phyloP scores from a whole-genome alignment of 1,284 basidiomycete genomes.

The Limonomyces culmigenus region DNA sequence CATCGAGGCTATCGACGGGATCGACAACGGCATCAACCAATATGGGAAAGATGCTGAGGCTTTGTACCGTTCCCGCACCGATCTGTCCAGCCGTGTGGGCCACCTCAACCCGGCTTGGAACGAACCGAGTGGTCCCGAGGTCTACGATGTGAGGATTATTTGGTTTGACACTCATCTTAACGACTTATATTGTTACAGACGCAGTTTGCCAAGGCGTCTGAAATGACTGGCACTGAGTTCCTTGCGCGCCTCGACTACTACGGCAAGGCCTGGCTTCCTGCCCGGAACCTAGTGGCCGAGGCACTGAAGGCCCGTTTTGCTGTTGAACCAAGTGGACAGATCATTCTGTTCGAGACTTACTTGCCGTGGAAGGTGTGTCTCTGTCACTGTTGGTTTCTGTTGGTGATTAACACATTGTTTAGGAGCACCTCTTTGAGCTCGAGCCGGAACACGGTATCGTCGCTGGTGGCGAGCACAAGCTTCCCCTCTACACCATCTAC shows the following conservation, averaged over 20 bases:
- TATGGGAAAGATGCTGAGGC: slow-evolving; percentile 46
- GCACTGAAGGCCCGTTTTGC: slow-evolving; percentile 48
- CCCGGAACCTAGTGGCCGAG: slow-evolving; percentile 63
- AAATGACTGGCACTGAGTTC: slow-evolving; percentile 80
- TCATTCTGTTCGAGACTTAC: slow-evolving; percentile 72
- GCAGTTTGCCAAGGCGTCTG: slow-evolving; percentile 68
- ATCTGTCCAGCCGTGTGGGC: slow-evolving; percentile 68
- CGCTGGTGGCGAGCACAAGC: slow-evolving; percentile 17
- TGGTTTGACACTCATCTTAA: neutral
- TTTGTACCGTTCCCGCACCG: slow-evolving; percentile 62
- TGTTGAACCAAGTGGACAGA: slow-evolving; percentile 57
- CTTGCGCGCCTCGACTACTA: slow-evolving; percentile 70
- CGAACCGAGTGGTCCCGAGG: slow-evolving; percentile 40
- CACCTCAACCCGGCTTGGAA: slow-evolving; percentile 89
- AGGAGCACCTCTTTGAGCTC: slow-evolving; percentile 88
- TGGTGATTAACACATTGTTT: slow-evolving; percentile 5
- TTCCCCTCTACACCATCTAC: slow-evolving; percentile 80
- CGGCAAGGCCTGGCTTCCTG: slow-evolving; percentile 84
- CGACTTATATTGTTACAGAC: slow-evolving; percentile 22
- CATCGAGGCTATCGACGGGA: slow-evolving; percentile 88
- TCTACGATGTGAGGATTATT: slow-evolving; percentile 40
- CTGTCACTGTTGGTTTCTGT: neutral
- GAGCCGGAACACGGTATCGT: slow-evolving; percentile 40
- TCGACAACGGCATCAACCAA: slow-evolving; percentile 88
- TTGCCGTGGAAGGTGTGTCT: slow-evolving; percentile 73